Evolutionary conservation across 2,329 filamentous ascomycete species (phyloP), one percentile per base, ranked within the genome.

Genomic region (Pseudocercospora fijiensis): DNA sequence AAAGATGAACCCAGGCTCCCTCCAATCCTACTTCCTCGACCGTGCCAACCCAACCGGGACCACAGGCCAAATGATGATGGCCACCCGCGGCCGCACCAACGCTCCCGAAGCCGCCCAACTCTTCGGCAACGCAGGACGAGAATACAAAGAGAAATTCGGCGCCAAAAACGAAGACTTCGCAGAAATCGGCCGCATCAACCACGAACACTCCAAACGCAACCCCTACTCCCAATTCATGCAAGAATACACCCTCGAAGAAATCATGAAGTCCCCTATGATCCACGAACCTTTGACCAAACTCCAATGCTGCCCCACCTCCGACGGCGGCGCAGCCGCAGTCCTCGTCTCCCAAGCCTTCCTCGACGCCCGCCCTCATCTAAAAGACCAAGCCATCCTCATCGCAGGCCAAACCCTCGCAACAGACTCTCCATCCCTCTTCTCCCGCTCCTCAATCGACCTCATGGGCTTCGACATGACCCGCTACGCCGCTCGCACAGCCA

Each of bases 271-370:
- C 0, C 83, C 91, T 65, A 90, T 87, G 84, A 91, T 98, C 77
- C 88, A 91, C 79, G 86, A 86, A 67, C 94, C 94, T 16, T 84
- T 98, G 62, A 98, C 94, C 64, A 98, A 96, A 79, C 88, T 98
- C n/a, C 94, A 98, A 81, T 97, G 94, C 85, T 96, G 94, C 80
- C 94, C 94, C 0, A 98, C 94, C 0, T 96, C 91, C 0, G 94
- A 98, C 78, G 94, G 94, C 55, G 91, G 89, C 51, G 94, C 92
- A 0, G 92, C 94, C 0, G 91, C 91, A 9, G 89, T 98, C 45
- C 82, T 98, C 62, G 92, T 96, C 59, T 96, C 92, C 0, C 89
- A 96, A 78, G 85, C 84, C 56, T 98, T 97, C 84, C 86, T 98
- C 62, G 89, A 93, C 73, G 87, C 88, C 11, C 86, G 91, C 24